Evolutionary conservation across 179 eudicot species (phyloP), one percentile per base, ranked within the genome.

Genomic region (Beta macrorhiza): DNA sequence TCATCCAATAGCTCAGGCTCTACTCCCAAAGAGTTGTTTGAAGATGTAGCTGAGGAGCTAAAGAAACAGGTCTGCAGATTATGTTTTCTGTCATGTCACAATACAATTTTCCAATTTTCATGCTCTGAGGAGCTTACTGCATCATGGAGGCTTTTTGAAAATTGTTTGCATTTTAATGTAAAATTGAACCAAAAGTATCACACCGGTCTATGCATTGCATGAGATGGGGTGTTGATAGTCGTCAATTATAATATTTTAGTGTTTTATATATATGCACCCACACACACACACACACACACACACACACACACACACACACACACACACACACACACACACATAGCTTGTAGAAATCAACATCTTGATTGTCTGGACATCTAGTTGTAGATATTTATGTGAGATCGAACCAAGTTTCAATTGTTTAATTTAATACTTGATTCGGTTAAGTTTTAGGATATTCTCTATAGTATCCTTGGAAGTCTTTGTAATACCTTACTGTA

Each of bases 1-100:
- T 91, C 98, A 14, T 94, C 99, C 73, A 97, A 97, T 83, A 89
- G 88, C 61, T 87, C 97, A 42, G 99, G 99, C 47, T 89, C 95
- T 63, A 91, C 97, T 58, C 89, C 97, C 49, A 92, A 94, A 87
- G 99, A 94, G 78, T 78, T 97, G 84, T 97, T 97, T 86, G 97
- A 91, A 85, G 99, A 97, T 85, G 93, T 97, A 67, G 83, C 84
- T 25, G 99, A 97, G 86, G 99, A 97, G 90, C 92, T 94, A 59
- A 92, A 87, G 84, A 97, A 92, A 83, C 91, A 90, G 97, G 99
- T 91, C 5, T 57, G 71, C 7, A 15, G 25, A 72, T 29, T 20
- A 29, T 37, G 11, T 49, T 14, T 74, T 78, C 44, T 79, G 22
- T 67, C 42, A 56, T 61, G 67, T 20, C 44, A 20, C 57, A 57